phyloP scores from a whole-genome alignment of 2,329 filamentous ascomycete genomes.

The Metarhizium rileyi region DNA sequence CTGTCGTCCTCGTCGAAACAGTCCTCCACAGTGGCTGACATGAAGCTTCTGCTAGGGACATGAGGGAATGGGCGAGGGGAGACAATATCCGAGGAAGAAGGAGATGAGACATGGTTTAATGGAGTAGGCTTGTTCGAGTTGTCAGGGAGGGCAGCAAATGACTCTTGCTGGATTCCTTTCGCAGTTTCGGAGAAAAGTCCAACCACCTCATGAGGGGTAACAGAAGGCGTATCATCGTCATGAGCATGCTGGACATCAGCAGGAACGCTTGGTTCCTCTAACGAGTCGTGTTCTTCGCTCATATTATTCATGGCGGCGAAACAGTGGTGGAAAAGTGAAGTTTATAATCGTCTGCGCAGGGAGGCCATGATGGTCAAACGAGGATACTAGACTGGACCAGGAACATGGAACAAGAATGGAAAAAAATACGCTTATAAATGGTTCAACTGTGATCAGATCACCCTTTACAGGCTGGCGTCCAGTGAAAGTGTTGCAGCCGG shows the following conservation, averaged over 20 bases:
- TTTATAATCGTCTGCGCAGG: background rate
- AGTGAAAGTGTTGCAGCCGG: background rate
- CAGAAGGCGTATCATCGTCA: background rate
- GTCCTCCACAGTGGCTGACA: conserved; percentile 8
- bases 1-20: conserved; percentile 5
- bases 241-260: background rate
- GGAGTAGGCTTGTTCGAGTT: background rate
- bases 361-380: background rate
- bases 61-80: conserved; percentile 4
- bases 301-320: background rate
- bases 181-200: background rate
- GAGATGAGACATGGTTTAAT: background rate
- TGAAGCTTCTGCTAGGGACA: background rate
- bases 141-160: background rate
- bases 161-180: background rate
- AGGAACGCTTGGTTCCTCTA: background rate
- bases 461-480: background rate
- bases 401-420: background rate
- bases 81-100: background rate
- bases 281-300: background rate
- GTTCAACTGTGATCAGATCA: background rate
- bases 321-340: background rate
- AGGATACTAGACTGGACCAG: background rate
- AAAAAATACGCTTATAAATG: background rate
- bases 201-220: background rate